Evolutionary conservation across 495 filamentous ascomycete species (phyloP), one percentile per base, ranked within the genome.

Genomic region (Neurospora sp.): DNA sequence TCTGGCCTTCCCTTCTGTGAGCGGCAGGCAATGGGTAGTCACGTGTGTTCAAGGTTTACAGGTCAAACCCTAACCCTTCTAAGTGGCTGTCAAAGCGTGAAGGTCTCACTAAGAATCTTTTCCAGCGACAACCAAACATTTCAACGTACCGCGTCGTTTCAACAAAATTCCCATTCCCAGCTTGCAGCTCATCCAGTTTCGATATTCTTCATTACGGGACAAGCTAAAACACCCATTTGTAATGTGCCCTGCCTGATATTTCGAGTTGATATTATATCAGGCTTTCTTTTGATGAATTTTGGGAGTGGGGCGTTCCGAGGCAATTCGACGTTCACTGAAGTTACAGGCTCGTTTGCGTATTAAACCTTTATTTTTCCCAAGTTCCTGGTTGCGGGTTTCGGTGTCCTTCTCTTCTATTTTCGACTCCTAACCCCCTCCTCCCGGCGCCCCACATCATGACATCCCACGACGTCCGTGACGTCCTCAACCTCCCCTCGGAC

Each of bases 381-480:
- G 48, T 27, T 62, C 54, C 54, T 31, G 2, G 23, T 5, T 62
- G 54, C 20, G 40, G 46, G 18, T n/a, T 35, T 23, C n/a, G 35
- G n/a, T 27, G 31, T 69, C 27, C 38, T 38, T 9, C 40, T 41
- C 10, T 37, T 73, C 4, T 62, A 23, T 35, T 62, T 35, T 35
- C 54, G 54, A 62, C 54, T 35, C 73, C 70, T 54, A 42, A 39
- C 38, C 38, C 46, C 72, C 27, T 40, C 27, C 72, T 70, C 11
- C 69, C 69, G 14, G 59, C 71, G 46, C 72, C 75, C 42, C 48
- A 76, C 80, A 84, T 72, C 77, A 94, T 93, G 91, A 88, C 91
- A 78, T 93, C 92, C 66, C 82, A 85, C 82, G 94, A 97, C 87
- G 90, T 96, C 73, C 93, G 92, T 82, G 94, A 97, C 83, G 92